phyloP scores from a whole-genome alignment of 768 basidiomycete genomes.

The Sutorius australiensis region DNA sequence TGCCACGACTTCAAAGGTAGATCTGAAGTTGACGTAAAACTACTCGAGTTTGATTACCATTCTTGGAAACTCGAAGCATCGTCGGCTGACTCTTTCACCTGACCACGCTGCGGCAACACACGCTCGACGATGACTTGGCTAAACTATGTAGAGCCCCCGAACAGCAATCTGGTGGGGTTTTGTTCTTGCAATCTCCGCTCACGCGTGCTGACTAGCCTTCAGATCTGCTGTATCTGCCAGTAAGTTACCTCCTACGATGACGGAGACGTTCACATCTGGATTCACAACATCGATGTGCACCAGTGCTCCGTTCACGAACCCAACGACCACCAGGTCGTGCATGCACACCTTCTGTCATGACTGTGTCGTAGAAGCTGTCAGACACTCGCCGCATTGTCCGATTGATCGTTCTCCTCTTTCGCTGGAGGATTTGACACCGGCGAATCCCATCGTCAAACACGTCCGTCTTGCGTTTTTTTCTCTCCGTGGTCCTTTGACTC shows the following conservation, averaged over 20 bases:
- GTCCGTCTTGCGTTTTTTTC: constrained; percentile 18
- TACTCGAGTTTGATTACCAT: constrained; percentile 13
- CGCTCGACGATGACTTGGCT: constrained; percentile 24
- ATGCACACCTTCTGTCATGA: constrained; percentile 84
- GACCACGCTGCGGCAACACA: constrained; percentile 6
- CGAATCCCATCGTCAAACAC: constrained; percentile 73
- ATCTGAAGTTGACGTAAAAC: constrained; percentile 18
- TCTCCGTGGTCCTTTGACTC: background rate
- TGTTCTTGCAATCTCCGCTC: background rate
- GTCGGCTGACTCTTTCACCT: background rate
- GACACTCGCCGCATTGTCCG: constrained; percentile 70
- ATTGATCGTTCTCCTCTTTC: constrained; percentile 73
- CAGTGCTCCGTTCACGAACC: constrained; percentile 73
- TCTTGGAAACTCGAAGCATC: background rate
- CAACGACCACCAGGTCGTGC: constrained; percentile 70
- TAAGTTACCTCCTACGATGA: constrained; percentile 22
- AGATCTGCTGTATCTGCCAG: constrained; percentile 82
- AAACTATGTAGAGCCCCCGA: constrained; percentile 59
- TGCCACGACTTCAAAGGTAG: background rate
- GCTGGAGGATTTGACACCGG: constrained; percentile 55
- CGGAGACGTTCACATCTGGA: constrained; percentile 2
- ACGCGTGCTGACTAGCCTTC: constrained; percentile 2
- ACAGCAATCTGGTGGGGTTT: constrained; percentile 60
- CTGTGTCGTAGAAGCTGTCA: constrained; percentile 71
- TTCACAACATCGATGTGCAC: background rate